phyloP scores from a whole-genome alignment of 352 stramenopile species.

The Globisporangium viniferum region DNA sequence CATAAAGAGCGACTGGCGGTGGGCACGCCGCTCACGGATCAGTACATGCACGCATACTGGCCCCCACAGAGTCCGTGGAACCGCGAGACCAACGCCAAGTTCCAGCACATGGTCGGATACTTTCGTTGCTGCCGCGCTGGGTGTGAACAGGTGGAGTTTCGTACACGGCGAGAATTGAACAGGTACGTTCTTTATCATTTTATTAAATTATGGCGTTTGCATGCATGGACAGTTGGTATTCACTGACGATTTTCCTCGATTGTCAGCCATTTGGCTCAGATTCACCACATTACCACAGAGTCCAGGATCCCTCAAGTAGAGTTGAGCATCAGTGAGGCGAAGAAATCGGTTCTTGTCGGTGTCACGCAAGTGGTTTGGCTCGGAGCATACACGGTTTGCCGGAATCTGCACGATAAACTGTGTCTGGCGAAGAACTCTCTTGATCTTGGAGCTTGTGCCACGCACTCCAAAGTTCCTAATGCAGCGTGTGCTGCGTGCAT shows the following conservation, averaged over 20 bases:
- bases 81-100: constrained; percentile 22
- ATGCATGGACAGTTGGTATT: neutral
- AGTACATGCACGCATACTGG: constrained; percentile 65
- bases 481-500: constrained; percentile 23
- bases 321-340: neutral
- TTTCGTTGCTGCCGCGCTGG: constrained; percentile 32
- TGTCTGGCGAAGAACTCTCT: constrained; percentile 14
- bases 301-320: neutral
- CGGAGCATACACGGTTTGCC: constrained; percentile 34
- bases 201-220: neutral
- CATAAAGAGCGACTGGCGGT: constrained; percentile 36
- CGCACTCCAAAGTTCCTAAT: constrained; percentile 16
- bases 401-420: constrained; percentile 34
- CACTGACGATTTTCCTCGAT: neutral
- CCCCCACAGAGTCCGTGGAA: constrained; percentile 45
- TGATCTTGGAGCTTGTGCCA: constrained; percentile 13
- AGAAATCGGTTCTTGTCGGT: neutral
- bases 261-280: constrained; percentile 4
- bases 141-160: constrained; percentile 40
- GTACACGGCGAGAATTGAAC: constrained; percentile 35
- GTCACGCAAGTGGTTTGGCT: constrained; percentile 36
- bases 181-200: constrained; percentile 15
- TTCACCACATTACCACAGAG: neutral
- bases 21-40: constrained; percentile 37
- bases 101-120: constrained; percentile 40